Evolutionary conservation across 2,329 filamentous ascomycete species (phyloP).

Genomic region (Pseudophaeomoniella oleicola): DNA sequence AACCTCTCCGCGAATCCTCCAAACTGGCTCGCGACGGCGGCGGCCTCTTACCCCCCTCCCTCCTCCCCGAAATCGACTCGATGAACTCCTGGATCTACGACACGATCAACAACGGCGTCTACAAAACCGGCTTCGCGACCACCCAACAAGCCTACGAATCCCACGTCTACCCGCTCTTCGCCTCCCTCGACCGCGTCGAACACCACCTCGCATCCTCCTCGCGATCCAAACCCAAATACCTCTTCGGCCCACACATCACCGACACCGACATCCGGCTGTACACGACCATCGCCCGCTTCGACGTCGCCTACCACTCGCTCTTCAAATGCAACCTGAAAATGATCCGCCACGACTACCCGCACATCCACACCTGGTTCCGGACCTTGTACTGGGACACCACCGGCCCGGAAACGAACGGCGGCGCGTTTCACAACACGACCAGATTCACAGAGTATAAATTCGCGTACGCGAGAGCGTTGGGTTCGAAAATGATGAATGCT

Average conservation of each 20-base stretch:
- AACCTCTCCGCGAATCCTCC: constrained; percentile 39
- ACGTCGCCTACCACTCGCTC: constrained; percentile 63
- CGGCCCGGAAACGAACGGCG: constrained; percentile 18
- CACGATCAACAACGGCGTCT: constrained; percentile 40
- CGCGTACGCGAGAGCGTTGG: constrained; percentile 7
- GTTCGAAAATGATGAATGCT: constrained; percentile 4
- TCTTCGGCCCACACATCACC: constrained; percentile 58
- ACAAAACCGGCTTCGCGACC: constrained; percentile 58
- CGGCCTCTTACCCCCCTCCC: constrained; percentile 48
- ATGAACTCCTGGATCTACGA: constrained; percentile 65
- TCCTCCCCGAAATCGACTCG: constrained; percentile 54
- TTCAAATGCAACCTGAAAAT: constrained; percentile 59
- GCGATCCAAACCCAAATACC: constrained; percentile 40
- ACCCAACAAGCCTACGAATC: constrained; percentile 63
- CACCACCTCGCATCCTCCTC: constrained; percentile 38
- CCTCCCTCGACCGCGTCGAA: constrained; percentile 59
- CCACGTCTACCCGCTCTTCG: constrained; percentile 55
- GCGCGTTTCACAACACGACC: constrained; percentile 29
- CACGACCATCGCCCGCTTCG: constrained; percentile 53
- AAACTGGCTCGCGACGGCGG: constrained; percentile 30
- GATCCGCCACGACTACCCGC: constrained; percentile 45
- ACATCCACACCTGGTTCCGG: constrained; percentile 30
- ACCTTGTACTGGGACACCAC: constrained; percentile 24
- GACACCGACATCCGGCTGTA: constrained; percentile 65
- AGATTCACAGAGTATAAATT: no score